phyloP scores from a whole-genome alignment of 1,139 yeast genomes.

The Meyerozyma athensensis region DNA sequence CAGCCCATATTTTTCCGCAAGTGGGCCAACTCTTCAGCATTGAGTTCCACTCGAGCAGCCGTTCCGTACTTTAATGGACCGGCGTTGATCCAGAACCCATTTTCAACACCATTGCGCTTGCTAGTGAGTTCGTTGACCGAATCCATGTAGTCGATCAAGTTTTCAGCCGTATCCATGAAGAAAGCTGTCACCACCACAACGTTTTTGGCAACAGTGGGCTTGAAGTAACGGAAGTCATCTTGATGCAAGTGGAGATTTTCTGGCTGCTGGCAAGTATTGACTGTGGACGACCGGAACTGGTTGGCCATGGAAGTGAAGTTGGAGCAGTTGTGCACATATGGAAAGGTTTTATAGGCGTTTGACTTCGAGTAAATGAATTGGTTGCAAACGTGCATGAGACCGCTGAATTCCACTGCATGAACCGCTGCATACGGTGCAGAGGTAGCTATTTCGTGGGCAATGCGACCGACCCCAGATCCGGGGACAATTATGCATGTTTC shows the following conservation, averaged over 20 bases:
- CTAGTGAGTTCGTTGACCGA: conserved; percentile 46
- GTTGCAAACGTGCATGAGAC: conserved; percentile 64
- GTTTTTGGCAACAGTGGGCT: conserved; percentile 31
- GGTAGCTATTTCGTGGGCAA: conserved; percentile 58
- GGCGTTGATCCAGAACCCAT: conserved; percentile 71
- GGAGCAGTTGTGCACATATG: conserved; percentile 71
- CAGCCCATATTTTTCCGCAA: conserved; percentile 59
- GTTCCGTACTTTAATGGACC: conserved; percentile 90
- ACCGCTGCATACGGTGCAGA: conserved; percentile 35
- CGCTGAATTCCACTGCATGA: conserved; percentile 67
- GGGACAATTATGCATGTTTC: conserved; percentile 59
- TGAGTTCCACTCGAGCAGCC: conserved; percentile 74
- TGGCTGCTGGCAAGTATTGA: conserved; percentile 38
- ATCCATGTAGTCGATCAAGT: conserved; percentile 66
- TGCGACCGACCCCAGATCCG: conserved; percentile 74
- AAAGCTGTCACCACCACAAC: conserved; percentile 66
- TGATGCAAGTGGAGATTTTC: conserved; percentile 44
- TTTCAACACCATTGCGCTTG: conserved; percentile 24
- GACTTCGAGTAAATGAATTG: conserved; percentile 42
- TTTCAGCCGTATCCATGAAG: conserved; percentile 86
- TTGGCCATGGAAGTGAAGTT: conserved; percentile 49
- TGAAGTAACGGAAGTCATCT: conserved; percentile 63
- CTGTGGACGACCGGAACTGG: conserved; percentile 47
- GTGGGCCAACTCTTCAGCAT: conserved; percentile 55
- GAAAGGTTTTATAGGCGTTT: conserved; percentile 36